Percentiles rank a stretch among this genome's conserved stretches.
Conservation (phyloP, 164 flowering plant genomes). For the Macadamia integrifolia region DNA sequence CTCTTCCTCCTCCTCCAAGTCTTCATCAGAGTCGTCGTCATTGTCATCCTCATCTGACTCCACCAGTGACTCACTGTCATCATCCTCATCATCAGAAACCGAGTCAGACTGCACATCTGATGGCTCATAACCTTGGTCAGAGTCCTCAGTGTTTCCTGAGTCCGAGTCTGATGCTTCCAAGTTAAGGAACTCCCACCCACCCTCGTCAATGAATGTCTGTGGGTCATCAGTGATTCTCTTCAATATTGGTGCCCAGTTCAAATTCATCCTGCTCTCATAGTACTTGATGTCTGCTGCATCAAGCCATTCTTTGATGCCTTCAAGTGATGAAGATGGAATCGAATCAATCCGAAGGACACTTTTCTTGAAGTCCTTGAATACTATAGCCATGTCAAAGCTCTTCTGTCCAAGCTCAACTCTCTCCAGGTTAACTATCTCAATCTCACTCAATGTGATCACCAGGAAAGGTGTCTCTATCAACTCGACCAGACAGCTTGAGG, state of each 20-base stretch:
- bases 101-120: slow-evolving; percentile 63
- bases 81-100: slow-evolving; percentile 56
- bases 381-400: slow-evolving; percentile 76
- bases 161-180: slow-evolving; percentile 79
- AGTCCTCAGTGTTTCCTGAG: slow-evolving; percentile 57
- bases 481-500: slow-evolving; percentile 79
- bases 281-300: slow-evolving; percentile 78
- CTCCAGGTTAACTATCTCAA: slow-evolving; percentile 82
- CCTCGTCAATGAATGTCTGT: slow-evolving; percentile 62
- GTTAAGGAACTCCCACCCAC: slow-evolving; percentile 88
- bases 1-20: slow-evolving; percentile 54
- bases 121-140: slow-evolving; percentile 73
- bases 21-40: slow-evolving; percentile 62
- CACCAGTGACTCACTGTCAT: slow-evolving; percentile 67
- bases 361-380: slow-evolving; percentile 83
- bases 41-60: slow-evolving; percentile 75
- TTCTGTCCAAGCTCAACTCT: slow-evolving; percentile 83
- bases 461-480: slow-evolving; percentile 69
- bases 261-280: slow-evolving; percentile 73
- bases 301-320: slow-evolving; percentile 85
- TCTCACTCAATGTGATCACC: slow-evolving; percentile 64
- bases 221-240: slow-evolving; percentile 79
- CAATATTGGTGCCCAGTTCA: slow-evolving; percentile 66
- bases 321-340: slow-evolving; percentile 70
- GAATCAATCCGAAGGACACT: slow-evolving; percentile 80